phyloP scores from a whole-genome alignment of 805 yeast species.

The Kuraishia piskuri region DNA sequence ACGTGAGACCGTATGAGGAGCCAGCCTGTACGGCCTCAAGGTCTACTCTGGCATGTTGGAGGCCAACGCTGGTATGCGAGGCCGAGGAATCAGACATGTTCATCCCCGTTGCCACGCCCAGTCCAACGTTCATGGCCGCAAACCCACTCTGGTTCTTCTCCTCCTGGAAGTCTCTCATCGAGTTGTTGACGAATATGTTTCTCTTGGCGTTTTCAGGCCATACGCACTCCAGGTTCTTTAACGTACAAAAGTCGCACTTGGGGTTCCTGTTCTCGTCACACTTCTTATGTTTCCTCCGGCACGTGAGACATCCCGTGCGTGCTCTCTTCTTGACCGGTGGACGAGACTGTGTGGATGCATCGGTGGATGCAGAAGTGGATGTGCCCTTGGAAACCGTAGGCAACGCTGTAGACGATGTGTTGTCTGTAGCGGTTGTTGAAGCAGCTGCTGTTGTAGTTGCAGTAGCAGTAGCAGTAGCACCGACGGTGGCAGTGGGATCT shows the following conservation, averaged over 20 bases:
- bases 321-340: slow-evolving; percentile 17
- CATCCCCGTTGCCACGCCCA: neutral
- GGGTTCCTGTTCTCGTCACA: slow-evolving; percentile 45
- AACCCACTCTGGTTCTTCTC: neutral
- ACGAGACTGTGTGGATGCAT: neutral
- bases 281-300: slow-evolving; percentile 42
- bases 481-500: neutral
- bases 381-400: neutral
- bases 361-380: neutral
- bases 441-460: neutral
- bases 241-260: slow-evolving; percentile 35
- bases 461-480: neutral
- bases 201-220: slow-evolving; percentile 26
- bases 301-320: slow-evolving; percentile 37
- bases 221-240: slow-evolving; percentile 26
- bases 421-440: neutral
- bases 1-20: neutral
- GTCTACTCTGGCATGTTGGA: neutral
- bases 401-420: neutral
- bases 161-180: slow-evolving; percentile 15
- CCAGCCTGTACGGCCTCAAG: neutral
- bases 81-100: neutral
- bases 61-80: neutral
- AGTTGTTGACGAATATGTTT: slow-evolving; percentile 18
- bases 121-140: neutral